These are phyloP conservation scores for Rugosomyces carneus DNA, from an alignment of 1,284 basidiomycete species.

Conservation along the genomic window DNA sequence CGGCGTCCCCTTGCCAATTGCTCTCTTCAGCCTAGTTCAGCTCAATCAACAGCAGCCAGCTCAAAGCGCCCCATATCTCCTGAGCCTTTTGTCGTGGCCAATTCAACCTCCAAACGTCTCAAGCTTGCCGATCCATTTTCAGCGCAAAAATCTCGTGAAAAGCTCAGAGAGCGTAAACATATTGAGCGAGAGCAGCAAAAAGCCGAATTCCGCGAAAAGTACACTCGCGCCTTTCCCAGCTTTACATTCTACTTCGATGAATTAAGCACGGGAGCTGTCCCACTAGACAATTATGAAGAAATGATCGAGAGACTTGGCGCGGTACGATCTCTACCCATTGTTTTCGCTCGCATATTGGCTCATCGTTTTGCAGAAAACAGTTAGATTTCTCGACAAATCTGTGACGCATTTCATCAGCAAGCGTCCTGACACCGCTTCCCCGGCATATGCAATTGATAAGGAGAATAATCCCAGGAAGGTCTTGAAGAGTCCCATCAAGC, in stretches of 20 bases:
- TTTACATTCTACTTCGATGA: slow-evolving; percentile 86
- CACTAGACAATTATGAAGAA: slow-evolving; percentile 42
- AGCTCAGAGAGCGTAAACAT: slow-evolving; percentile 23
- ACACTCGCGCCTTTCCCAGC: slow-evolving; percentile 75
- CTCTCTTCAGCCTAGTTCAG: slow-evolving; percentile 18
- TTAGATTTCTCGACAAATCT: slow-evolving; percentile 82
- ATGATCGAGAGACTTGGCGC: slow-evolving; percentile 68
- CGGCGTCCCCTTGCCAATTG: slow-evolving; percentile 35
- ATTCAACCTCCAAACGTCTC: slow-evolving; percentile 30
- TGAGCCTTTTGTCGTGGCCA: slow-evolving; percentile 36
- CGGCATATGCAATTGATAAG: slow-evolving; percentile 43
- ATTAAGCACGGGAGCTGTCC: slow-evolving; percentile 47
- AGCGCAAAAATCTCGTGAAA: slow-evolving; percentile 15
- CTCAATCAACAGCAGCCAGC: slow-evolving; percentile 26
- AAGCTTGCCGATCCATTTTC: slow-evolving; percentile 14
- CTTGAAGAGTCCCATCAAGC: slow-evolving; percentile 62
- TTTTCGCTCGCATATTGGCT: slow-evolving; percentile 1
- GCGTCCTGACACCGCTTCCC: slow-evolving; percentile 28
- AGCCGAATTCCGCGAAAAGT: slow-evolving; percentile 78
- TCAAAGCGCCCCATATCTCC: slow-evolving; percentile 64
- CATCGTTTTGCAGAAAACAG: slow-evolving; percentile 38
- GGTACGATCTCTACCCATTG: slow-evolving; percentile 45
- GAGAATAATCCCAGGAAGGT: slow-evolving; percentile 47
- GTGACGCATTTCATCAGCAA: slow-evolving; percentile 86
- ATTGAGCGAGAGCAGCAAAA: slow-evolving; percentile 55